Base-by-base conservation (phyloP, 2,329 filamentous ascomycete species). In the Xylariales sp. region DNA sequence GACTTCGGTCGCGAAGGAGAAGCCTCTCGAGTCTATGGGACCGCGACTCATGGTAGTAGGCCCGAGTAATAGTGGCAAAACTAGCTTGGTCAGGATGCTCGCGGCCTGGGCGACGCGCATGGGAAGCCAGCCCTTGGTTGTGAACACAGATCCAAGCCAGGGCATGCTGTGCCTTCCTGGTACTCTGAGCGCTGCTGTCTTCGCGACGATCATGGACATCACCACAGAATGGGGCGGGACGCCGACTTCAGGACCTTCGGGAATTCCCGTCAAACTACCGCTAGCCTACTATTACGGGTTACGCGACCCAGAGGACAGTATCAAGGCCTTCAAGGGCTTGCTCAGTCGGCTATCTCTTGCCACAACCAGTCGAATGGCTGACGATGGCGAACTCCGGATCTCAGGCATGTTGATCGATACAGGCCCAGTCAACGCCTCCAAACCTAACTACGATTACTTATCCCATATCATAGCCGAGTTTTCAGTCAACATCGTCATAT, bases 221-320 rank as follows among this genome's bases (percentile, higher is more conserved):
- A 75, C 78, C 53, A 70, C 73, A 2, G 86, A 91, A 55, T 96
- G 89, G 82, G 93, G 93, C 8, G 88, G 78, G 51, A 90, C 88
- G 52, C 90, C 91, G 0, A 95, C 90, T 54, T 94, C 86, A 50
- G 93, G 91, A 0, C 90, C 93, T 1, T 93, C 85, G 52, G 78
- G 82, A 1, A 82, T 95, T 14, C 90, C 91, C 0, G 88, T 95
- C 39, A 97, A 96, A 69, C 73, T 95, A 53, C 93, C 93, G 4
- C 68, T 98, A 40, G 88, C 91, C 20, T 95, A 95, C 59, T 88
- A 89, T 63, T 95, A 87, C 61, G 91, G 93, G 12, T 71, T 85
- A 48, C 73, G 78, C 39, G 80, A 73, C 47, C 78, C 88, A 1
- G 83, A 88, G 51, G 85, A 88, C 37, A 85, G 88, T 46, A 72